These are phyloP conservation scores for Eimeria zaria DNA, from an alignment of 169 alveolate species.

Conservation along the genomic window DNA sequence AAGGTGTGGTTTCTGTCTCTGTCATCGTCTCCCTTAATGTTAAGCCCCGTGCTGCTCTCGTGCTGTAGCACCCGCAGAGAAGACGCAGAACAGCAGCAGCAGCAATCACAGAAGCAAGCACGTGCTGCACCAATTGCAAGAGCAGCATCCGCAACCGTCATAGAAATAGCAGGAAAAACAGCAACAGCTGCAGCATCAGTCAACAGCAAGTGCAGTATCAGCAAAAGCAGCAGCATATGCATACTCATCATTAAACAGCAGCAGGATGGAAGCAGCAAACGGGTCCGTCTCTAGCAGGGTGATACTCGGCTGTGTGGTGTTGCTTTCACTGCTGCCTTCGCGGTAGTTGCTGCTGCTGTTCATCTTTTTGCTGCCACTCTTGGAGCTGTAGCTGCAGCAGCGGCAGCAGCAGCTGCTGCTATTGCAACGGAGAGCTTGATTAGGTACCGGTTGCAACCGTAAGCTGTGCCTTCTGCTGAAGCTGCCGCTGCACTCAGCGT, in stretches of 20 bases:
- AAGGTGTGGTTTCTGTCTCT: neutral
- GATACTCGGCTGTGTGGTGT: neutral
- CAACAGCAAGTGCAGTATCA: too few relatives aligned
- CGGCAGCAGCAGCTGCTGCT: constrained; percentile 55
- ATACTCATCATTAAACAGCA: constrained; percentile 43
- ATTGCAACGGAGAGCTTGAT: neutral
- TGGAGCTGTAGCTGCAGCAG: constrained; percentile 11
- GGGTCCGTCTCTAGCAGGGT: constrained; percentile 45
- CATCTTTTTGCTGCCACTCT: neutral
- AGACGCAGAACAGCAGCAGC: constrained; percentile 34
- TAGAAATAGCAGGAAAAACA: constrained; percentile 22
- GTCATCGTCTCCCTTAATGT: neutral
- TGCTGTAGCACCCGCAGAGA: constrained; percentile 13
- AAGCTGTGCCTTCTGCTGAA: neutral
- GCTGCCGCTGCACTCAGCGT: neutral
- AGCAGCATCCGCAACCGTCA: constrained; percentile 42
- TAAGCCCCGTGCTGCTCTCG: constrained; percentile 1
- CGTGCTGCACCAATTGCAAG: too few relatives aligned
- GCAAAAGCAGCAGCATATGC: neutral
- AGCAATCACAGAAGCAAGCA: neutral
- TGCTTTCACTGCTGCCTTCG: neutral
- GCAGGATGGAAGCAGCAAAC: constrained; percentile 38
- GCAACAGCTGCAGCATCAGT: constrained; percentile 19
- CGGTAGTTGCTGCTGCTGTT: constrained; percentile 19
- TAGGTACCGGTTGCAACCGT: neutral